Evolutionary conservation across 2,329 filamentous ascomycete genomes (phyloP).

Genomic region (Boeremia lycopersici): DNA sequence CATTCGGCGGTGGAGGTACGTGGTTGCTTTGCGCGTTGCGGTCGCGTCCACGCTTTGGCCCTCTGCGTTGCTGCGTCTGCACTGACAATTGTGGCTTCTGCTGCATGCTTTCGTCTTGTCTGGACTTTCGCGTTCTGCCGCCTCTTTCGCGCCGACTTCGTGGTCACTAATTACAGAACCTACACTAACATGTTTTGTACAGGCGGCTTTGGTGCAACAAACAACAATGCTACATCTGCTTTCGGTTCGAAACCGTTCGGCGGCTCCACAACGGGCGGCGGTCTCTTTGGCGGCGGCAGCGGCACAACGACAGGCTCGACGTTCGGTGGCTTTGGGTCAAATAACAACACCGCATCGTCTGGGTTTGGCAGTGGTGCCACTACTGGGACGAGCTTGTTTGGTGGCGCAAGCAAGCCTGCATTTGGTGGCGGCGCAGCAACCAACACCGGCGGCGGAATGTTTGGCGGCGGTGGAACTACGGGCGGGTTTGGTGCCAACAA

Average conservation of each 20-base stretch:
- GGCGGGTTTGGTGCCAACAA: conserved; percentile 36
- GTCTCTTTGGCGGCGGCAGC: conserved; percentile 41
- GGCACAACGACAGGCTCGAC: conserved; percentile 22
- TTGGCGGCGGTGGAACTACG: conserved; percentile 41
- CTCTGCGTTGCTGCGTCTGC: conserved; percentile 5
- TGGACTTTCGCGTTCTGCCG: not conserved
- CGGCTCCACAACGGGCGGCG: conserved; percentile 39
- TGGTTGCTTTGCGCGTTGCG: conserved; percentile 43
- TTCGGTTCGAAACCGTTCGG: conserved; percentile 44
- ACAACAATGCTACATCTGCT: conserved; percentile 27
- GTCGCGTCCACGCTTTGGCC: conserved; percentile 27
- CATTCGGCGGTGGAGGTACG: conserved; percentile 48
- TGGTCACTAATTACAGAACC: not conserved
- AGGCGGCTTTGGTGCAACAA: conserved; percentile 43
- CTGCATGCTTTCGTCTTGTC: not conserved
- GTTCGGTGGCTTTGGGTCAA: conserved; percentile 31
- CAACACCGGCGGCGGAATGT: conserved; percentile 32
- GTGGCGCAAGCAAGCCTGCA: conserved; percentile 35
- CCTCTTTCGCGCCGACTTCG: not conserved
- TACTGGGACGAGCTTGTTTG: conserved; percentile 40
- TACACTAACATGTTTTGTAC: conserved; percentile 28
- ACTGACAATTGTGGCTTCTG: not conserved
- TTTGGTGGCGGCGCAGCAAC: conserved; percentile 35
- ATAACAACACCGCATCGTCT: conserved; percentile 28
- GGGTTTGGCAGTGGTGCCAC: conserved; percentile 34